Base-by-base conservation (phyloP, 805 yeast species). In the Kodamaea laetipori region DNA sequence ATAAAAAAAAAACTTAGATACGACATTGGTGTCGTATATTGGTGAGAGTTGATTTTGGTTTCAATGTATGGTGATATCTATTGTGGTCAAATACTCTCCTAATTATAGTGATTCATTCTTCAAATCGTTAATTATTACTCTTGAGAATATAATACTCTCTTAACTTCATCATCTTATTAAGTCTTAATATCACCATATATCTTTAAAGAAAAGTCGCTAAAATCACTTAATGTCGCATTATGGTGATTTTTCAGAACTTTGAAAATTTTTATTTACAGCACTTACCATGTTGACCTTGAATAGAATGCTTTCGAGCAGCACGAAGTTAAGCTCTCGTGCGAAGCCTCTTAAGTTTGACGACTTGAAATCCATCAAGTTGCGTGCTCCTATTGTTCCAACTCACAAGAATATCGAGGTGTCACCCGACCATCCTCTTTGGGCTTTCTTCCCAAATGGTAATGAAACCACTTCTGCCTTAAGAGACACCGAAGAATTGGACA, bases 351-450 rank as follows among this genome's bases (percentile, higher is more conserved):
- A 45, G 30, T 57, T 59, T 37, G 50, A 46, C 8, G 43, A 31
- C 23, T 30, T 31, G 25, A 27, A 30, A 17, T 10, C 63, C 34
- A 64, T 85, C 48, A 67, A 72, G 50, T 74, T 90, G 51, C 78
- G 92, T 43, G 77, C 85, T 9, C 98, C 98, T 11, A 84, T 94
- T 52, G 77, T 87, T 10, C 98, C 99, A 11, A 78, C 94, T 1
- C 82, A 78, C 42, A 72, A 76, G 50, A 87, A 87, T 63, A 74
- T 90, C 43, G 74, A 74, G 47, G 86, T 86, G 25, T 76, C 81
- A 10, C 92, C 84, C 4, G 86, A 85, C 61, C 99, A 94, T 66
- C 99, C 98, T 23, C 73, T 94, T 50, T 94, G 97, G 96, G 90
- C 86, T 55, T 94, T 94, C 62, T 94, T 92, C 69, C 64, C 67